These are phyloP conservation scores for Xylona heveae DNA, from an alignment of 495 filamentous ascomycete species.

Conservation along the genomic window DNA sequence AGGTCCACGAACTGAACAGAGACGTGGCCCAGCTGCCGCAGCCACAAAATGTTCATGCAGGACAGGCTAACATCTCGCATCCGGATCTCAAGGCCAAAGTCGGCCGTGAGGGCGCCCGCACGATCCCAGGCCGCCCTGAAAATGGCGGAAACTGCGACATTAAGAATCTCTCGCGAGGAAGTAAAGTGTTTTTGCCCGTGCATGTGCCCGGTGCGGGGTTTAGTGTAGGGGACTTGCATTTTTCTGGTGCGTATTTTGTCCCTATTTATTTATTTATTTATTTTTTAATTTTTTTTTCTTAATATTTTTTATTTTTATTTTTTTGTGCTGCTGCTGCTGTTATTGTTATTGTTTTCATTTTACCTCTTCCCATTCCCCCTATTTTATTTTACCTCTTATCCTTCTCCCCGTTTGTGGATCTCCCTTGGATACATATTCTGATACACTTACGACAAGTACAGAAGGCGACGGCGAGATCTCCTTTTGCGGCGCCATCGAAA, in stretches of 20 bases:
- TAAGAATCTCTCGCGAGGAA: conserved; percentile 73
- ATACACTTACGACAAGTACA: conserved; percentile 2
- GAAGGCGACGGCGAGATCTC: conserved; percentile 88
- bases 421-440: too few relatives aligned
- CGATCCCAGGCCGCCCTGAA: conserved; percentile 58
- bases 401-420: not conserved
- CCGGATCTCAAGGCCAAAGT: conserved; percentile 49
- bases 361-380: not conserved
- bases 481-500: conserved; percentile 94
- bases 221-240: conserved; percentile 80
- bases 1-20: conserved; percentile 37
- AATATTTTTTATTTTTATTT: too few relatives aligned
- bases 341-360: too few relatives aligned
- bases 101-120: conserved; percentile 73
- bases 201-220: conserved; percentile 79
- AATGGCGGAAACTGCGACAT: conserved; percentile 51
- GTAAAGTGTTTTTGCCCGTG: conserved; percentile 77
- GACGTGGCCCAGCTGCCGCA: conserved; percentile 67
- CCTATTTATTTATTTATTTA: too few relatives aligned
- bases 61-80: conserved; percentile 34
- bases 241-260: conserved; percentile 32
- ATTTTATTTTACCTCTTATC: not conserved
- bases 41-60: conserved; percentile 48
- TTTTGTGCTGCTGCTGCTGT: too few relatives aligned
- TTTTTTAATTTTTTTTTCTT: too few relatives aligned